Evolutionary conservation across 192 early-diverging fungal genomes (phyloP), one percentile per base, ranked within the genome.

Genomic region (Backusella liffmaniae): DNA sequence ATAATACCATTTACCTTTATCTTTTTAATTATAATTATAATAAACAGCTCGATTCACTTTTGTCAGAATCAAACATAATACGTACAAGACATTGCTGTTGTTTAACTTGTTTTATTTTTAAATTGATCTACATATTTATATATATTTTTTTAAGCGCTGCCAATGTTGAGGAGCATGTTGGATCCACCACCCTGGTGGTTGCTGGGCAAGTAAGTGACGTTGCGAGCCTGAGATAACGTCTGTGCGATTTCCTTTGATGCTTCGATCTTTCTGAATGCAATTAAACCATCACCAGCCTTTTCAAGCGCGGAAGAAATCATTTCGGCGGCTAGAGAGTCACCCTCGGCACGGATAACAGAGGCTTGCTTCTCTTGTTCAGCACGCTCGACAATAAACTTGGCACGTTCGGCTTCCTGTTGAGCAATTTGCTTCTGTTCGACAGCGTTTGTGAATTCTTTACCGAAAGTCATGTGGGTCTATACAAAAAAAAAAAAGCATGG

Each of bases 381-480:
- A 86, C 76, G 78, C 80, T 99, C 98, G 32, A 99, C 98, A 69
- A 98, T 91, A 86, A 98, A 99, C 75, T 94, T 92, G 37, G 98
- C 98, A 74, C 98, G 94, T 86, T 99, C 98, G 56, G 98, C 98
- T 83, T 98, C 98, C 86, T 99, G 98, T 79, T 99, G 97, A 62
- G 98, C 96, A 90, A 99, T 98, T 81, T 97, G 95, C 89, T 98
- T 97, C 81, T 96, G 94, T 85, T 98, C 97, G 73, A 99, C 98
- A 44, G 98, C 98, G 76, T 96, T 93, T 70, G 98, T 99, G 79
- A 99, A 99, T 79, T 99, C 98, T 76, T 94, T 95, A 84, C 98
- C 96, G 83, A 99, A 99, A 10, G 95, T 98, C 90, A 99, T 92
- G 83, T 98, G 96, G 5, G 98, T 99, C 92, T 94, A 83, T 32